Conservation (phyloP, 2,329 filamentous ascomycete genomes). For the Fusarium brachygibbosum region DNA sequence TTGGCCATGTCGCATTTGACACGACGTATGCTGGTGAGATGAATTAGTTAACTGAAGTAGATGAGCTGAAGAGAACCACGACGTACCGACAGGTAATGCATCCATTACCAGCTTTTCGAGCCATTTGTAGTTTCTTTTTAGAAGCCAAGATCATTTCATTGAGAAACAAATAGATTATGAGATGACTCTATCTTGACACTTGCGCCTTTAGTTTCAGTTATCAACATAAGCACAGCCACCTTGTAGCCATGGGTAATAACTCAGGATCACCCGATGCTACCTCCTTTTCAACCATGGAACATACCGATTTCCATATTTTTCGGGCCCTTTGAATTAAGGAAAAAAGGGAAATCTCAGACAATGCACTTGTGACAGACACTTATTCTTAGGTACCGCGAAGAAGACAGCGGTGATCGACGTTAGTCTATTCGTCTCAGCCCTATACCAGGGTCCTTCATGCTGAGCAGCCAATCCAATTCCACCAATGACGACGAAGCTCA, state of each 20-base stretch:
- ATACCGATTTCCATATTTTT: neutral
- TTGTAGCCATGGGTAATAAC: neutral
- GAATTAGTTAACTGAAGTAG: neutral
- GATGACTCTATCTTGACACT: neutral
- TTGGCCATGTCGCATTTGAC: conserved; percentile 55
- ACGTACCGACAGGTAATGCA: conserved; percentile 49
- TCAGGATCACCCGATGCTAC: conserved; percentile 15
- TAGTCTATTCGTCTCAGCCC: conserved; percentile 8
- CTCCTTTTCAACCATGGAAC: conserved; percentile 1
- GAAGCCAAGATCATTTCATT: neutral
- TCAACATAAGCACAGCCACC: conserved; percentile 32
- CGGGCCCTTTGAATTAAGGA: no score
- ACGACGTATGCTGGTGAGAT: conserved; percentile 51
- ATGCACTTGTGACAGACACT: neutral
- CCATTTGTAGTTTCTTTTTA: conserved; percentile 18
- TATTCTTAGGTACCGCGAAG: neutral
- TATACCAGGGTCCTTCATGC: neutral
- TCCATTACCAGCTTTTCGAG: conserved; percentile 45
- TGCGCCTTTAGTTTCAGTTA: neutral
- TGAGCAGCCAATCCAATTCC: neutral
- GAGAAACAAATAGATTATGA: neutral
- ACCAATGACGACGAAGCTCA: neutral
- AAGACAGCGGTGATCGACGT: conserved; percentile 3
- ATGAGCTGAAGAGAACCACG: fast-evolving
- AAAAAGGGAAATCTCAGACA: no score